Conservation (phyloP, 2,329 filamentous ascomycete genomes). For the Fusarium haematococcum region DNA sequence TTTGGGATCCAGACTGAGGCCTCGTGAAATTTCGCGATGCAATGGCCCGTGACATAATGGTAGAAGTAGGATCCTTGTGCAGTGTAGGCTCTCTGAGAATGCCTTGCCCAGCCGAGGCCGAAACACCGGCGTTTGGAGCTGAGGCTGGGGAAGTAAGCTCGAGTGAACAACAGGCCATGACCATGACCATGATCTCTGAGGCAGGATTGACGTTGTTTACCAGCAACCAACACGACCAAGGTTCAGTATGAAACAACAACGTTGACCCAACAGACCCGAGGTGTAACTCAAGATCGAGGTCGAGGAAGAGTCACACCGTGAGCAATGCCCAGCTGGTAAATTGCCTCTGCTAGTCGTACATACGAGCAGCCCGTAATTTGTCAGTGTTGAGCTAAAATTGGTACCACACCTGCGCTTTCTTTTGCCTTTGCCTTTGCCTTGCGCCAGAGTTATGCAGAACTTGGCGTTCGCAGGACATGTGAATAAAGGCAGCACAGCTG, state of each 20-base stretch:
- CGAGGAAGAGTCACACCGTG: neutral
- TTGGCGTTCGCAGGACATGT: neutral
- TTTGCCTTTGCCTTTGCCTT: neutral
- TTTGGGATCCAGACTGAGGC: conserved; percentile 1
- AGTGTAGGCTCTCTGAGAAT: conserved; percentile 5
- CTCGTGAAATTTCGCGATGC: neutral
- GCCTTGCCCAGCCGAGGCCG: conserved; percentile 14
- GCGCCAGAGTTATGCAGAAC: neutral
- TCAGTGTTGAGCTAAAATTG: conserved; percentile 10
- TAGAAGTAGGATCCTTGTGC: neutral
- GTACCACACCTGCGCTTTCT: neutral
- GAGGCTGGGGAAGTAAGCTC: conserved; percentile 7
- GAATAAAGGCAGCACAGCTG: neutral
- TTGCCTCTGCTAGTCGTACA: neutral
- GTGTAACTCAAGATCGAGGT: neutral
- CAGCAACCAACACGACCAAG: conserved; percentile 9
- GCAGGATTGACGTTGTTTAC: conserved; percentile 2
- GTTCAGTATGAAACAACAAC: conserved; percentile 28
- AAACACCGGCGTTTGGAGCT: conserved; percentile 31
- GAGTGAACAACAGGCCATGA: conserved; percentile 13
- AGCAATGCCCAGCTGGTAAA: neutral
- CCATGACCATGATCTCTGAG: conserved; percentile 6
- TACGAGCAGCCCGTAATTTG: conserved; percentile 7
- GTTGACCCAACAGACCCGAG: conserved; percentile 5
- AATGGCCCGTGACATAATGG: neutral